Conservation (phyloP, 306 rosid species). For the Boehmeria nivea region DNA sequence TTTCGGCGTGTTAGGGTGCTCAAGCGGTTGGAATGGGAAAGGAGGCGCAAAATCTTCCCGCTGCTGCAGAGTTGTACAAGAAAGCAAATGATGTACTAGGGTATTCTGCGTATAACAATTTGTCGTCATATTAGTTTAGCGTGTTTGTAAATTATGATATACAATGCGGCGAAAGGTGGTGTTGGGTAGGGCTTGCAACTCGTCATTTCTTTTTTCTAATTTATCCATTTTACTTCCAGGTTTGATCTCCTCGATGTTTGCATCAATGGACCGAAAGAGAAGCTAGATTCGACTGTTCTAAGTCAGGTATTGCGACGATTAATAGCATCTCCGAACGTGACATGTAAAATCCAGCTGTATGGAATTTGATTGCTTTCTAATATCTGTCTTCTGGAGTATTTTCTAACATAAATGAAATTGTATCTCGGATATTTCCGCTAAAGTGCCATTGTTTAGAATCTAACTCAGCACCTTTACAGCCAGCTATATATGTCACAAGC, state of each 20-base stretch:
- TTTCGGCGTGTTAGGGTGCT: constrained; percentile 60
- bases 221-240: constrained; percentile 32
- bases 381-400: background rate
- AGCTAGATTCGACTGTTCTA: constrained; percentile 78
- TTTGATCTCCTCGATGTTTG: constrained; percentile 94
- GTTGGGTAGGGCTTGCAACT: too few relatives aligned
- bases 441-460: constrained; percentile 15
- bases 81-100: constrained; percentile 80
- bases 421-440: background rate
- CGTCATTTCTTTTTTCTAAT: too few relatives aligned
- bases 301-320: constrained; percentile 56
- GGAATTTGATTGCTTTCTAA: background rate
- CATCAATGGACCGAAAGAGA: constrained; percentile 88
- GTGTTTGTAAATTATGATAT: background rate
- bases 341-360: background rate
- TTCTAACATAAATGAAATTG: background rate
- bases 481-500: constrained; percentile 95
- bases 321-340: background rate
- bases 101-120: constrained; percentile 25
- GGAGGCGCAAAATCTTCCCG: constrained; percentile 79
- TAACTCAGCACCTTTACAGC: constrained; percentile 51
- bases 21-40: constrained; percentile 97
- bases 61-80: constrained; percentile 64
- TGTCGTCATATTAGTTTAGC: background rate
- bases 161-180: too few relatives aligned